A percentile compares a stretch with the other conserved stretches of the same genome.
These are phyloP conservation scores for Paecilomyces sp. DNA, from an alignment of 2,329 filamentous ascomycete species.

Conservation along the genomic window DNA sequence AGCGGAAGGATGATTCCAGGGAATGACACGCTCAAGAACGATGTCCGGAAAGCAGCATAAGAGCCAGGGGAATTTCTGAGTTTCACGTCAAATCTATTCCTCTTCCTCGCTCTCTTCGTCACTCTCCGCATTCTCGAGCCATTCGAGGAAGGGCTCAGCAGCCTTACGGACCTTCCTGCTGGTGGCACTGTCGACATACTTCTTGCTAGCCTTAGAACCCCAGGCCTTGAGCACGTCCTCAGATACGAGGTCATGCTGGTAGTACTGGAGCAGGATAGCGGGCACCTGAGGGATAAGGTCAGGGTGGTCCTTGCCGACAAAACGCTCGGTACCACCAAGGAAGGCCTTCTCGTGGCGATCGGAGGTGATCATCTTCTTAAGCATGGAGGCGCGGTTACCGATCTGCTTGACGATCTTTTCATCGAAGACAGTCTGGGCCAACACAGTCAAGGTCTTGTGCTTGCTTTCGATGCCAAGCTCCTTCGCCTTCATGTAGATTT, in stretches of 20 bases:
- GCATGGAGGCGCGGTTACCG: constrained; percentile 70
- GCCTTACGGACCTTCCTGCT: constrained; percentile 96
- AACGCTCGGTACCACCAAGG: constrained; percentile 89
- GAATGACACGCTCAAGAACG: neutral
- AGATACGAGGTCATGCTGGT: constrained; percentile 79
- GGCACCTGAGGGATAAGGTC: constrained; percentile 72
- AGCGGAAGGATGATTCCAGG: neutral
- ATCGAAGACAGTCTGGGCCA: constrained; percentile 90
- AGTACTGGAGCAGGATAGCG: constrained; percentile 82
- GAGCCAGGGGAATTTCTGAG: neutral
- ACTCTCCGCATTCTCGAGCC: constrained; percentile 80
- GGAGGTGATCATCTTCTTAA: constrained; percentile 86
- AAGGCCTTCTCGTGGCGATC: constrained; percentile 95
- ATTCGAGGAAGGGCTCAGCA: constrained; percentile 86
- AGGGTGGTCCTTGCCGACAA: constrained; percentile 74
- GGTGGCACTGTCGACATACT: constrained; percentile 82
- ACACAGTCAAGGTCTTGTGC: constrained; percentile 85
- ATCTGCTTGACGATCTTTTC: constrained; percentile 86
- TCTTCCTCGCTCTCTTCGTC: constrained; percentile 62
- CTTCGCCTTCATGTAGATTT: constrained; percentile 94
- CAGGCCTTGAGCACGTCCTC: constrained; percentile 87
- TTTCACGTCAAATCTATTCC: constrained; percentile 31
- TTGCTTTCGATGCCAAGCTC: constrained; percentile 91
- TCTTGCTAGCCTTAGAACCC: constrained; percentile 95
- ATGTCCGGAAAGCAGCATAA: neutral